A percentile compares a stretch with the other conserved stretches of the same genome.
phyloP scores from a whole-genome alignment of 768 basidiomycete genomes.

The Termitomyces titanicus region DNA sequence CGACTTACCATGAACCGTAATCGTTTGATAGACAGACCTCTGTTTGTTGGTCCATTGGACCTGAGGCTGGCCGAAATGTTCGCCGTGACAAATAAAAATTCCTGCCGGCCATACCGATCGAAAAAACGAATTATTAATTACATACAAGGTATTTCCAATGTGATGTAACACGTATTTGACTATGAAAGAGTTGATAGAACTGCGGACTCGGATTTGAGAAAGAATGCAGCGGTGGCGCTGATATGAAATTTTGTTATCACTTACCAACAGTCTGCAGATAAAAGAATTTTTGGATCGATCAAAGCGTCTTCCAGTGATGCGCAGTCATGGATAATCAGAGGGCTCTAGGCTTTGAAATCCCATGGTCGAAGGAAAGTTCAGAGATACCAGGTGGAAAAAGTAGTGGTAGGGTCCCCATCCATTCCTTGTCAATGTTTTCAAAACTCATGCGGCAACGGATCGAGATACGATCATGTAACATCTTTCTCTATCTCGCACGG shows the following conservation, averaged over 20 bases:
- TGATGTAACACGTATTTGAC: not conserved
- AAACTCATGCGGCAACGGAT: not conserved
- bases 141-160: not conserved
- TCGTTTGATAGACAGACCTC: not conserved
- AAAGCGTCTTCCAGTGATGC: not conserved
- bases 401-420: not conserved
- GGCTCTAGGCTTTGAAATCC: not conserved
- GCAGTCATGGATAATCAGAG: not conserved
- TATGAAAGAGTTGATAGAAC: too few species aligned
- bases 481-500: not conserved
- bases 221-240: not conserved
- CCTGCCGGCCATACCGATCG: not conserved
- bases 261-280: not conserved
- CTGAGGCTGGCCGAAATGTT: not conserved
- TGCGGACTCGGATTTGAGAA: too few species aligned
- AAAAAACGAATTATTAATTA: not conserved
- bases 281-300: not conserved
- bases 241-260: not conserved
- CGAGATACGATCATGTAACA: not conserved
- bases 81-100: not conserved
- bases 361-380: not conserved
- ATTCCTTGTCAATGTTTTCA: not conserved
- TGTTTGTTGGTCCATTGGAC: not conserved
- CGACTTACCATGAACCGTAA: not conserved
- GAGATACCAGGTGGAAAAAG: not conserved